phyloP scores from a whole-genome alignment of 2,329 filamentous ascomycete species.

The Monosporascus sp. region DNA sequence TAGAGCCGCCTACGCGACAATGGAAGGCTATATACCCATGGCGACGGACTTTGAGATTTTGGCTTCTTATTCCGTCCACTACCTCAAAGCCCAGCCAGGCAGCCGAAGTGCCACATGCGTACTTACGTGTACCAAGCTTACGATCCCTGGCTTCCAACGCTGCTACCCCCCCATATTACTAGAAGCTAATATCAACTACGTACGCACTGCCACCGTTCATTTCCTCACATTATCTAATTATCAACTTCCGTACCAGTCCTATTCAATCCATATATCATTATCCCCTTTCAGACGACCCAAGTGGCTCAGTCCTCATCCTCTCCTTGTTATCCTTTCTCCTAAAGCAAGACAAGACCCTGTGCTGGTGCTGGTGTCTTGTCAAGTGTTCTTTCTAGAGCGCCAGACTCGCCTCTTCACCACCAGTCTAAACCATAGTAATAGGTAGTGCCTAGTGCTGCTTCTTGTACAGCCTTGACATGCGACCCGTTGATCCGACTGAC shows the following conservation, averaged over 20 bases:
- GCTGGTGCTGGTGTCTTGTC: neutral
- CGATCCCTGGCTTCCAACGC: too few species aligned
- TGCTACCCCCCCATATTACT: too few species aligned
- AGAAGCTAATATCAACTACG: too few species aligned
- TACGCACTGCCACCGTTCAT: too few species aligned
- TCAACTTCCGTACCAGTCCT: neutral
- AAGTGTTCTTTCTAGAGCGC: neutral
- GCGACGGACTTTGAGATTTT: neutral
- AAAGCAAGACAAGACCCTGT: neutral
- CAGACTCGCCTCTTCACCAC: neutral
- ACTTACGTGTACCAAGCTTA: too few species aligned
- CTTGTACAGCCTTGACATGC: constrained; percentile 2
- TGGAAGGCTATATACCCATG: neutral
- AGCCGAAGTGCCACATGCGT: too few species aligned
- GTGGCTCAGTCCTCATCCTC: neutral
- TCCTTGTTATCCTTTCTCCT: neutral
- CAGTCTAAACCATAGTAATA: too few species aligned
- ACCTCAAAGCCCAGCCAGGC: too few species aligned
- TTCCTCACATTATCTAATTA: neutral
- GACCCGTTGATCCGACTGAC: constrained; percentile 10
- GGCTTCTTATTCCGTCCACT: neutral
- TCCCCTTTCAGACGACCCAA: neutral
- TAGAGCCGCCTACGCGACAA: neutral
- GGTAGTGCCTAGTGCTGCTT: neutral
- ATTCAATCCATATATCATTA: neutral